phyloP scores from a whole-genome alignment of 192 early-diverging fungal species.

The Coemansia sp. region DNA sequence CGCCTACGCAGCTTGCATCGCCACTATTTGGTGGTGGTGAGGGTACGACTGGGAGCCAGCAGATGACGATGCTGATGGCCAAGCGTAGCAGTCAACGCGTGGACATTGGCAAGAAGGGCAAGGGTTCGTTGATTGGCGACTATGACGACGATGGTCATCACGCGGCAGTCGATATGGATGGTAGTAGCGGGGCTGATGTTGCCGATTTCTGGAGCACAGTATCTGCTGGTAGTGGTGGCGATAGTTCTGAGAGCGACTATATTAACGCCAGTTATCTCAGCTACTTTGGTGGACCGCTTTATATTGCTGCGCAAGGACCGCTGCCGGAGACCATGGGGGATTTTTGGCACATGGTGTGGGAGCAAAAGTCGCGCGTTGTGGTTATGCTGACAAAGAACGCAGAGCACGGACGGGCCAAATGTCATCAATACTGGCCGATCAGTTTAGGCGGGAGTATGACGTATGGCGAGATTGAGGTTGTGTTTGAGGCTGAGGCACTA shows the following conservation, averaged over 20 bases:
- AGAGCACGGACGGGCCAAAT: conserved; percentile 72
- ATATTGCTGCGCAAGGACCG: conserved; percentile 92
- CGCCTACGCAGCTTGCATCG: neutral
- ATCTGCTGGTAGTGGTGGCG: neutral
- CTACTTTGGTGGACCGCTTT: conserved; percentile 55
- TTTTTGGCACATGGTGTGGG: conserved; percentile 92
- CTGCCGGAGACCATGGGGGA: conserved; percentile 68
- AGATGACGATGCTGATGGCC: neutral
- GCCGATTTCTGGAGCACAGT: neutral
- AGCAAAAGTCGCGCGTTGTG: conserved; percentile 72
- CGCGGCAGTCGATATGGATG: neutral
- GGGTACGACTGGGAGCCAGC: neutral
- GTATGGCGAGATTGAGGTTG: conserved; percentile 58
- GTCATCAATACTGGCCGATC: conserved; percentile 85
- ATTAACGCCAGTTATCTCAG: conserved; percentile 84
- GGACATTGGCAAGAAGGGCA: conserved; percentile 35
- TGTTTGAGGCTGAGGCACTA: conserved; percentile 56
- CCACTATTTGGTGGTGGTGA: neutral
- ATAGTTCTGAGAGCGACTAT: conserved; percentile 55
- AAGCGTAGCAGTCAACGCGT: conserved; percentile 18
- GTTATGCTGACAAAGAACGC: conserved; percentile 88
- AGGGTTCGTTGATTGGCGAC: conserved; percentile 43
- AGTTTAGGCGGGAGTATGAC: conserved; percentile 33
- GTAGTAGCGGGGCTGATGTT: neutral
- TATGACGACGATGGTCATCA: conserved; percentile 17